Evolutionary conservation across 106 monocot species (phyloP).

Genomic region (Acanthochlamys bracteata): DNA sequence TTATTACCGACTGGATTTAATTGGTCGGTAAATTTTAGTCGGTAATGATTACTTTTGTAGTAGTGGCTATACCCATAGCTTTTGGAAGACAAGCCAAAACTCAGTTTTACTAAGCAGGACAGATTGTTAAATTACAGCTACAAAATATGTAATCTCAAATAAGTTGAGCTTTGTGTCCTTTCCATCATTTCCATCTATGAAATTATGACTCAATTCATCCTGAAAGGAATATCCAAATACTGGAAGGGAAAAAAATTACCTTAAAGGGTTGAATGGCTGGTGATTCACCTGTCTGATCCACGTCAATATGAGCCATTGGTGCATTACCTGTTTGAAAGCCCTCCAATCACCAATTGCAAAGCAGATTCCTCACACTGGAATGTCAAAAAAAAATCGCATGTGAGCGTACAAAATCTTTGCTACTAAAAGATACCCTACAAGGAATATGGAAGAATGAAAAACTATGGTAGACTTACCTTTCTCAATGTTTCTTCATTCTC

Average conservation of each 20-base stretch:
- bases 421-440: not conserved
- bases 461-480: constrained; percentile 23
- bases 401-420: no score
- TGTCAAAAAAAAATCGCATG: not conserved
- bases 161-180: no score
- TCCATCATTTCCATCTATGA: no score
- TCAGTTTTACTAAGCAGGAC: no score
- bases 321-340: constrained; percentile 78
- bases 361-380: constrained; percentile 90
- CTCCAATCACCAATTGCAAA: constrained; percentile 75
- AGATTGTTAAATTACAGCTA: no score
- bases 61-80: no score
- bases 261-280: constrained; percentile 38
- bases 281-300: constrained; percentile 26
- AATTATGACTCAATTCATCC: not conserved
- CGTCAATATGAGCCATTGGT: constrained; percentile 69
- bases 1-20: no score
- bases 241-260: constrained; percentile 19
- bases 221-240: not conserved
- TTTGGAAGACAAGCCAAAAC: no score
- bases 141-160: no score
- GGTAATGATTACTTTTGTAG: no score
- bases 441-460: not conserved
- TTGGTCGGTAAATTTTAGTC: no score
- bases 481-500: constrained; percentile 86